Percentiles rank a stretch among this genome's conserved stretches.
Conservation (phyloP, 2,329 filamentous ascomycete genomes). For the Fusarium domesticum region DNA sequence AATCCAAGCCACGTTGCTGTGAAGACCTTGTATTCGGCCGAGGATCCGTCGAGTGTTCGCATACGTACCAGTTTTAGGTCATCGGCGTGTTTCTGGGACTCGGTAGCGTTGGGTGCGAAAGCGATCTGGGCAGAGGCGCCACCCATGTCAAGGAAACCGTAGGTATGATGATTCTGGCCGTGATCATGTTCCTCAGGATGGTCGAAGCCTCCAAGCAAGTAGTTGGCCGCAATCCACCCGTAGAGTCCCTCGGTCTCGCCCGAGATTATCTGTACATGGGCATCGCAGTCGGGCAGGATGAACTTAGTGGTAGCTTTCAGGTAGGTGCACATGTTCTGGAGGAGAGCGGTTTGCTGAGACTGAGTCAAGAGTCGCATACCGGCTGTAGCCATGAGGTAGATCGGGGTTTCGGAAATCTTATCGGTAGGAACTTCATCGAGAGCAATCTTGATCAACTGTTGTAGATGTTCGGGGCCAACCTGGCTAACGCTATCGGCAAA, state of each 20-base stretch:
- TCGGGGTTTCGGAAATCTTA: constrained; percentile 77
- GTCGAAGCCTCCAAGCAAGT: constrained; percentile 88
- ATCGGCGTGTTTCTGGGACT: constrained; percentile 83
- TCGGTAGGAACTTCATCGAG: constrained; percentile 71
- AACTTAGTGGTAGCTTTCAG: constrained; percentile 75
- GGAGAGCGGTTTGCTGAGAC: constrained; percentile 66
- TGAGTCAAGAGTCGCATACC: constrained; percentile 85
- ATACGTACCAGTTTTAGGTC: constrained; percentile 84
- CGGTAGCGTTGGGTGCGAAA: constrained; percentile 90
- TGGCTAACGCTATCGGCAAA: constrained; percentile 74
- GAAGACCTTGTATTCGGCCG: constrained; percentile 84
- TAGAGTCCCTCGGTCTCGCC: constrained; percentile 95
- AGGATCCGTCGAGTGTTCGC: constrained; percentile 74
- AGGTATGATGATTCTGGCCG: constrained; percentile 87
- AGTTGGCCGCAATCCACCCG: constrained; percentile 97
- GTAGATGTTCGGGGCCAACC: constrained; percentile 79
- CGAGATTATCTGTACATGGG: constrained; percentile 90
- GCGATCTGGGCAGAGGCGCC: constrained; percentile 97
- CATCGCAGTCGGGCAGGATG: constrained; percentile 79
- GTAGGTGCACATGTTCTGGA: constrained; percentile 79
- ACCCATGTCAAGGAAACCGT: constrained; percentile 98
- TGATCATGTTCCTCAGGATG: constrained; percentile 70
- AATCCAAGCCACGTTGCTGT: constrained; percentile 97
- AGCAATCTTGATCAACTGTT: constrained; percentile 77
- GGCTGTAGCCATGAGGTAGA: constrained; percentile 93